Evolutionary conservation across 1,284 basidiomycete genomes (phyloP).

Genomic region (Ganoderma meredithae): DNA sequence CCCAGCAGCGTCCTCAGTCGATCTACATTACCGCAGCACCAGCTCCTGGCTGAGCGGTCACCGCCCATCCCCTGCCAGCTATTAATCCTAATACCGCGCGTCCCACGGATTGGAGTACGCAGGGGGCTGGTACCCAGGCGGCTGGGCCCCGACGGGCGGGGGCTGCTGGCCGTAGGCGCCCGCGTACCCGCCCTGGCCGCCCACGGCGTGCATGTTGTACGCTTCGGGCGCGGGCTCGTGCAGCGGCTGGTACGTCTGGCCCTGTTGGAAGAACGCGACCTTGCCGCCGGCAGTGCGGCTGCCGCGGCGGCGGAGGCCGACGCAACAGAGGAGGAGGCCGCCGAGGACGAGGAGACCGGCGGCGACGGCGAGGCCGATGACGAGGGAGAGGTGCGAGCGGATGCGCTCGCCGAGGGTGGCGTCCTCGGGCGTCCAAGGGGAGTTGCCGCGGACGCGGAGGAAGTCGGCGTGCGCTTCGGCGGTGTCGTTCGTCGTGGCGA

Average conservation of each 20-base stretch:
- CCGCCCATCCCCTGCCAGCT: too few species aligned
- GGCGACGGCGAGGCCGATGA: constrained; percentile 53
- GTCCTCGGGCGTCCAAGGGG: constrained; percentile 15
- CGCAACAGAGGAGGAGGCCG: constrained; percentile 73
- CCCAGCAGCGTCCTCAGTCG: not conserved
- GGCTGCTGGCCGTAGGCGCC: not conserved
- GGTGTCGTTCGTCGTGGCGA: constrained; percentile 41
- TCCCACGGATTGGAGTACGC: constrained; percentile 24
- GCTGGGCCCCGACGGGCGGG: not conserved
- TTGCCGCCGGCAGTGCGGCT: not conserved
- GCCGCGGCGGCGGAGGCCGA: constrained; percentile 44
- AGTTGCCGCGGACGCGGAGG: constrained; percentile 37
- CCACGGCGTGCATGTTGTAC: constrained; percentile 16
- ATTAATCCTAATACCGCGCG: constrained; percentile 19
- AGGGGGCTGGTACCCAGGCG: not conserved
- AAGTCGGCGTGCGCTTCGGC: constrained; percentile 43
- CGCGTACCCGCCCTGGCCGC: constrained; percentile 12
- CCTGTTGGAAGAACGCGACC: constrained; percentile 11
- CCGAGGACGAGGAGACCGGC: constrained; percentile 45
- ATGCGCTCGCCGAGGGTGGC: constrained; percentile 16
- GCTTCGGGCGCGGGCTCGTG: constrained; percentile 31
- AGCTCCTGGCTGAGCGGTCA: not conserved
- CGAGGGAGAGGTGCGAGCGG: constrained; percentile 41
- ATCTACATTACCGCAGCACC: not conserved
- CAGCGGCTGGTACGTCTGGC: constrained; percentile 29